Evolutionary conservation across 2,329 filamentous ascomycete species (phyloP).

Genomic region (Xylaria sp.): DNA sequence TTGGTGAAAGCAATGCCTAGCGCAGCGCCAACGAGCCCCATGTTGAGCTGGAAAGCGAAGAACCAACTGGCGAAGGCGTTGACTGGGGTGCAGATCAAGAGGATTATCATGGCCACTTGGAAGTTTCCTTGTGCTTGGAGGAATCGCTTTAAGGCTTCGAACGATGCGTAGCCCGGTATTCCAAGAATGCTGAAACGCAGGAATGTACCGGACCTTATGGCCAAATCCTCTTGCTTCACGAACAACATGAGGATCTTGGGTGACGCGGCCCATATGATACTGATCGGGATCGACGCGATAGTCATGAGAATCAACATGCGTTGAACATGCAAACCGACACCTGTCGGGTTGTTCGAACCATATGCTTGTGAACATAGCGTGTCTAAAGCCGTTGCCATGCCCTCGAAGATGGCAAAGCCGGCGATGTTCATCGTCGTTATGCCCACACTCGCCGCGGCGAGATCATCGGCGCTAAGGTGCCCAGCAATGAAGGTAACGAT

Average conservation of each 20-base stretch:
- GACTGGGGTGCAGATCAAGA: conserved; percentile 53
- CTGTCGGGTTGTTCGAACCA: conserved; percentile 52
- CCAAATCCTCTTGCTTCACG: conserved; percentile 53
- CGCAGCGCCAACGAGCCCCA: conserved; percentile 58
- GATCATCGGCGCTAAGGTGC: conserved; percentile 56
- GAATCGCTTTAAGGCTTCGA: conserved; percentile 60
- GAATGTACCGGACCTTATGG: conserved; percentile 54
- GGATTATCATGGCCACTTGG: conserved; percentile 48
- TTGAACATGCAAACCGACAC: conserved; percentile 59
- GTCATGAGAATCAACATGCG: conserved; percentile 58
- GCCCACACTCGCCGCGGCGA: conserved; percentile 59
- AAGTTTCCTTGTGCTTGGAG: conserved; percentile 61
- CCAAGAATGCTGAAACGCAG: conserved; percentile 54
- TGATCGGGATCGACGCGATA: conserved; percentile 54
- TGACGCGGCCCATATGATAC: conserved; percentile 54
- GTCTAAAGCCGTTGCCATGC: conserved; percentile 57
- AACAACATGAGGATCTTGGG: conserved; percentile 51
- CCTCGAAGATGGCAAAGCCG: conserved; percentile 57
- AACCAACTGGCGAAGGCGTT: conserved; percentile 57
- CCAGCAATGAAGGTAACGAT: conserved; percentile 59
- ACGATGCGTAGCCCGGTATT: conserved; percentile 58
- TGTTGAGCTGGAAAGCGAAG: conserved; percentile 49
- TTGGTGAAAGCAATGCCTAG: conserved; percentile 56
- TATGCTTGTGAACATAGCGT: conserved; percentile 59
- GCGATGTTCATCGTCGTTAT: conserved; percentile 61